Conservation (phyloP, 768 basidiomycete genomes). For the Lactarius indigo region DNA sequence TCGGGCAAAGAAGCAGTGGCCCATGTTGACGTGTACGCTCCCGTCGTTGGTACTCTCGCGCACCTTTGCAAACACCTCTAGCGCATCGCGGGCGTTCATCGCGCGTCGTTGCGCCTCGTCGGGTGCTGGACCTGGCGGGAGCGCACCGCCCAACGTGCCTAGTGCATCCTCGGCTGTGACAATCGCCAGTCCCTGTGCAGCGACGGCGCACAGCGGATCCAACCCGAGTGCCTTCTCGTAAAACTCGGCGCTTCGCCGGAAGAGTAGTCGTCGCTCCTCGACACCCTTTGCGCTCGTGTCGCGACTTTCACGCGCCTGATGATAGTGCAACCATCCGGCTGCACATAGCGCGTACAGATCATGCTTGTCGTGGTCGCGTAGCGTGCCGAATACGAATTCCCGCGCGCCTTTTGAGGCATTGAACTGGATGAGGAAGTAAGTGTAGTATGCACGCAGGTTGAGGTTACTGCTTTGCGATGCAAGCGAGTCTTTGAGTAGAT, state of each 20-base stretch:
- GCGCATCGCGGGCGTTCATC: slow-evolving; percentile 79
- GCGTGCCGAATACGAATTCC: slow-evolving; percentile 85
- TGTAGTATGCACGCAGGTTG: slow-evolving; percentile 90
- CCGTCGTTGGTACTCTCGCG: slow-evolving; percentile 80
- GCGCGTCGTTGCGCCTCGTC: slow-evolving; percentile 67
- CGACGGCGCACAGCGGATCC: slow-evolving; percentile 84
- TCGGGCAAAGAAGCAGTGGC: slow-evolving; percentile 88
- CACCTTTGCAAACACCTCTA: slow-evolving; percentile 87
- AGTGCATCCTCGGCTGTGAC: slow-evolving; percentile 90
- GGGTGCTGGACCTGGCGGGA: slow-evolving; percentile 40
- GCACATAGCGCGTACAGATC: slow-evolving; percentile 92
- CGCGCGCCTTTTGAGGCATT: slow-evolving; percentile 68
- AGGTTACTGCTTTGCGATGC: slow-evolving; percentile 72
- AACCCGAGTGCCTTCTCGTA: slow-evolving; percentile 87
- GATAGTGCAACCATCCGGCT: slow-evolving; percentile 80
- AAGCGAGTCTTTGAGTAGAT: slow-evolving; percentile 85
- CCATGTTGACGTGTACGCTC: slow-evolving; percentile 93
- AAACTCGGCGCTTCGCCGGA: slow-evolving; percentile 81
- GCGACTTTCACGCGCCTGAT: slow-evolving; percentile 80
- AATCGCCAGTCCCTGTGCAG: slow-evolving; percentile 94
- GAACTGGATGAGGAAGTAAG: slow-evolving; percentile 84
- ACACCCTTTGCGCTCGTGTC: slow-evolving; percentile 53
- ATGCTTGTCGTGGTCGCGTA: slow-evolving; percentile 81
- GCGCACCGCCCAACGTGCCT: slow-evolving; percentile 56
- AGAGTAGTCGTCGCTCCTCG: slow-evolving; percentile 74